Evolutionary conservation across 164 flowering plant species (phyloP).

Genomic region (Cinnamomum chago): DNA sequence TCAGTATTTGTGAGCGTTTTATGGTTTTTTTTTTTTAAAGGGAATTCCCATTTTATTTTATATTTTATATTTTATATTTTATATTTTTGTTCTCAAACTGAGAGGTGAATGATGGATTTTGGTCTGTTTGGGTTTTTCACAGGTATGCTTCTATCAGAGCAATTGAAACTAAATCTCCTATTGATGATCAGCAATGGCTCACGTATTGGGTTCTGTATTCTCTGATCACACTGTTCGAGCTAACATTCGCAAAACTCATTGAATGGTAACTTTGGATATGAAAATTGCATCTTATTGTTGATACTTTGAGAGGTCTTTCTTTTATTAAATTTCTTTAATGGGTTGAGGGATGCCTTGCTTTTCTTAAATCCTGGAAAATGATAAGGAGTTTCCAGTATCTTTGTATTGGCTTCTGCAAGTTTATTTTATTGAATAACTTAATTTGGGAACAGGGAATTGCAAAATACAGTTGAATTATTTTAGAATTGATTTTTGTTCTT

Average conservation of each 20-base stretch:
- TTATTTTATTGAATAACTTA: not conserved
- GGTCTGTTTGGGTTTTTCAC: conserved; percentile 10
- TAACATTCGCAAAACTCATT: conserved; percentile 64
- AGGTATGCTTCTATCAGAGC: conserved; percentile 89
- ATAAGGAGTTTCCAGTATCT: no score
- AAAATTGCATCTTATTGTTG: not conserved
- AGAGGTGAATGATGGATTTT: not conserved
- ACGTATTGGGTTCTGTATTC: conserved; percentile 87
- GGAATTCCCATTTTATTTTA: not conserved
- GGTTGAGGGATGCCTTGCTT: no score
- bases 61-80: not conserved
- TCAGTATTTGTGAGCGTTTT: not conserved
- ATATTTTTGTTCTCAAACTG: not conserved
- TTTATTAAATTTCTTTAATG: not conserved
- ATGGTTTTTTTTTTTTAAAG: not conserved
- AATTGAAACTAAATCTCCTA: conserved; percentile 66
- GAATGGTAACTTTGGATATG: conserved; percentile 47
- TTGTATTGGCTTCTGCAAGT: no score
- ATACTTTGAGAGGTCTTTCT: not conserved
- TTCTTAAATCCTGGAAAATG: no score
- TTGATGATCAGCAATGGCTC: conserved; percentile 89
- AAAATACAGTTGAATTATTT: not conserved
- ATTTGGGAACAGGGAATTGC: not conserved
- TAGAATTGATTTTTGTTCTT: not conserved
- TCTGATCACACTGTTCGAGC: conserved; percentile 76